phyloP scores from a whole-genome alignment of 352 stramenopile genomes.

The Pythium phragmiticola region DNA sequence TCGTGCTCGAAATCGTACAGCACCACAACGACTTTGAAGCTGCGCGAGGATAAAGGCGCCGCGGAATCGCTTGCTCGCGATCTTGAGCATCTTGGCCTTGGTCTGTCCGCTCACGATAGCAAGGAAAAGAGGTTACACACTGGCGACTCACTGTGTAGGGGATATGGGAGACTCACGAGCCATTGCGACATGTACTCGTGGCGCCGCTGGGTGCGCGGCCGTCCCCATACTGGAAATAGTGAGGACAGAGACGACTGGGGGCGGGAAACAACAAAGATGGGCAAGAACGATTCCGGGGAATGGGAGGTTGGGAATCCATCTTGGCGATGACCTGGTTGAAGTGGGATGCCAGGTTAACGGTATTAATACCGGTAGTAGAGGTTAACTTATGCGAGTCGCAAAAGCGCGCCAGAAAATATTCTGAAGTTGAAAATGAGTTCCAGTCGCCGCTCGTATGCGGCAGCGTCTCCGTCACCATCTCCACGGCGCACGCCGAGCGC shows the following conservation, averaged over 20 bases:
- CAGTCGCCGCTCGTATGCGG: neutral
- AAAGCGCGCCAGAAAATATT: slow-evolving; percentile 7
- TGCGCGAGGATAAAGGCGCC: slow-evolving; percentile 15
- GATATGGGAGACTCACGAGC: slow-evolving; percentile 2
- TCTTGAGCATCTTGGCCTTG: slow-evolving; percentile 17
- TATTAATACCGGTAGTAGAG: neutral
- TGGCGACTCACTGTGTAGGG: neutral
- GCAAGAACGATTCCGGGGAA: neutral
- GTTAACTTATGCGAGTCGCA: slow-evolving; percentile 5
- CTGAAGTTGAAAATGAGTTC: neutral
- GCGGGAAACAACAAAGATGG: neutral
- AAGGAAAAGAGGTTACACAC: neutral
- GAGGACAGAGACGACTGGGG: neutral
- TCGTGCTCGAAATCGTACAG: slow-evolving; percentile 22
- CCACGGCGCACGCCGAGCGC: neutral
- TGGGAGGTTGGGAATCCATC: too few relatives aligned
- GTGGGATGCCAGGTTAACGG: neutral
- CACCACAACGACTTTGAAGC: slow-evolving; percentile 15
- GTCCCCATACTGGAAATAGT: neutral
- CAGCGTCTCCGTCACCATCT: neutral
- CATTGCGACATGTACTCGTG: slow-evolving; percentile 8
- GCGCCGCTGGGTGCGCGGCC: neutral
- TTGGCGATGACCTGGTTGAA: neutral
- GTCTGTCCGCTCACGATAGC: neutral
- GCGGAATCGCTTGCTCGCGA: slow-evolving; percentile 1